Evolutionary conservation across 129 eudicot genomes (phyloP).

Genomic region (Centella asiatica): DNA sequence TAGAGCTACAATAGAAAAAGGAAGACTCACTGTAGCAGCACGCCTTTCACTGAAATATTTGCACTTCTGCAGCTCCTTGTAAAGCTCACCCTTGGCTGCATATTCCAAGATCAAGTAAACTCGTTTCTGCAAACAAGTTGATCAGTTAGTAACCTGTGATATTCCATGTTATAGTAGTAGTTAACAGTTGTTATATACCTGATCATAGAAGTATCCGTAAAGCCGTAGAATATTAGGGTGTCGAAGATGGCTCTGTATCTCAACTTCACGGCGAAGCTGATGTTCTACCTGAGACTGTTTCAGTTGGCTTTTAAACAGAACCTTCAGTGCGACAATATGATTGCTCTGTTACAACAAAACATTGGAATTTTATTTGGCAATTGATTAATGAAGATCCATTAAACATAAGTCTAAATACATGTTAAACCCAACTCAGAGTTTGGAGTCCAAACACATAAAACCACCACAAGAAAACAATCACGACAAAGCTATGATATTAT

Average conservation of each 20-base stretch:
- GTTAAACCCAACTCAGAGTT: not conserved
- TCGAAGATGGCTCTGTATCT: conserved; percentile 93
- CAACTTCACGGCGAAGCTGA: conserved; percentile 95
- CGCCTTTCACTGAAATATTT: conserved; percentile 73
- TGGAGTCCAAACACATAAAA: no score
- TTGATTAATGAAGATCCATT: not conserved
- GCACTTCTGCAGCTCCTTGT: conserved; percentile 81
- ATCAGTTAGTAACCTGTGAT: not conserved
- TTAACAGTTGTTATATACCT: conserved; percentile 24
- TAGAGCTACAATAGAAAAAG: not conserved
- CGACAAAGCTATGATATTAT: no score
- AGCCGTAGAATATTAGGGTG: conserved; percentile 83
- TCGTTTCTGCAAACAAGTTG: conserved; percentile 51
- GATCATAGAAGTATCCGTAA: conserved; percentile 88
- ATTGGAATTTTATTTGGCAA: not conserved
- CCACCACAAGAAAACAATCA: no score
- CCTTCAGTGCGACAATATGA: conserved; percentile 88
- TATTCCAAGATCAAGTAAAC: conserved; percentile 84
- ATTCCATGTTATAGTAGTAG: not conserved
- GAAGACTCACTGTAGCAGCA: conserved; percentile 69
- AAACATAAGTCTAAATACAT: no score
- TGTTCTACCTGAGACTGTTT: conserved; percentile 97
- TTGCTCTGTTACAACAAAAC: conserved; percentile 56
- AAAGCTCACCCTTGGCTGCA: conserved; percentile 93
- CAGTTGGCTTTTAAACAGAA: conserved; percentile 80